phyloP scores from a whole-genome alignment of 768 basidiomycete genomes.

The Hypholoma sublateritium region DNA sequence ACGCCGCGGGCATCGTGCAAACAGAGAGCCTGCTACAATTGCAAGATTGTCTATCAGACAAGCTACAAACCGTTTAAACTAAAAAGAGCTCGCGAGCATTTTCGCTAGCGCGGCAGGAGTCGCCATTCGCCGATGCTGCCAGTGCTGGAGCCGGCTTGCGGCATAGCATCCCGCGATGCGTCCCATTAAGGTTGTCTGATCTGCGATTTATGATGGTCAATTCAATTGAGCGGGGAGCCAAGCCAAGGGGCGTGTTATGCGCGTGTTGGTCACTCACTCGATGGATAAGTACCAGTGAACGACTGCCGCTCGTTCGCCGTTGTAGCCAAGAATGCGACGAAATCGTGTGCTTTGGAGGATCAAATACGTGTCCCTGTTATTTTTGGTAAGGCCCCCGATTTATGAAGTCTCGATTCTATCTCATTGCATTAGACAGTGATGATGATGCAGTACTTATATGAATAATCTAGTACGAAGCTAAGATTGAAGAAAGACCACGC shows the following conservation, averaged over 20 bases:
- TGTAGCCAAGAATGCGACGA: too few species aligned
- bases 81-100: neutral
- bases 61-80: neutral
- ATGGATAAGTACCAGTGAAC: neutral
- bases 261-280: neutral
- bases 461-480: too few species aligned
- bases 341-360: too few species aligned
- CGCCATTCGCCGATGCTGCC: neutral
- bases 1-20: neutral
- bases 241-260: neutral
- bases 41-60: neutral
- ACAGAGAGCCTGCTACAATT: neutral
- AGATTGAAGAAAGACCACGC: too few species aligned
- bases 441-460: too few species aligned
- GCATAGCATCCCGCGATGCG: conserved; percentile 3
- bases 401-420: too few species aligned
- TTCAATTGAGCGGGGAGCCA: neutral
- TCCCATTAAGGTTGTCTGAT: neutral
- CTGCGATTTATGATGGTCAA: neutral
- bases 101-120: neutral
- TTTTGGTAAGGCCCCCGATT: too few species aligned
- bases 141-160: too few species aligned
- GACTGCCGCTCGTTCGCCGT: too few species aligned
- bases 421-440: too few species aligned
- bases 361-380: too few species aligned